A percentile compares a stretch with the other conserved stretches of the same genome.
Conservation (phyloP, 305 asterid species). For the Plantago lanceolata region DNA sequence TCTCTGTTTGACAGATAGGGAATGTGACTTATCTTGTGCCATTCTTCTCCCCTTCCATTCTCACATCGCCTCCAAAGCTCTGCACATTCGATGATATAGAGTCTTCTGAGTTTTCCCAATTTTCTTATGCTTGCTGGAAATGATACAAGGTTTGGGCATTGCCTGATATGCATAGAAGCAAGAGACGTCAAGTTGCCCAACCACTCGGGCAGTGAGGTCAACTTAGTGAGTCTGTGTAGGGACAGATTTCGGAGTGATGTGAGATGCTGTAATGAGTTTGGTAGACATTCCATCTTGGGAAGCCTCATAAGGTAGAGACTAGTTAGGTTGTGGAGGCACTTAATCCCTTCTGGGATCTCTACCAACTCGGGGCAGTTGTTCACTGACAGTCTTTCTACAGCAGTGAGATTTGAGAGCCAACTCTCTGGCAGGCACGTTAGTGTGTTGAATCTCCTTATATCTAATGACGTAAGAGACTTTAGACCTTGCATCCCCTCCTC, state of each 20-base stretch:
- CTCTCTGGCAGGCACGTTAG: background rate
- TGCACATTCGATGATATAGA: background rate
- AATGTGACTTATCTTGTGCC: constrained; percentile 4
- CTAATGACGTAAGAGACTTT: background rate
- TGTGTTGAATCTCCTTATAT: background rate
- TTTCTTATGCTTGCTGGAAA: background rate
- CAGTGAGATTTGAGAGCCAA: constrained; percentile 11
- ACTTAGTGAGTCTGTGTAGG: background rate
- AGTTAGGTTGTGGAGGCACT: background rate
- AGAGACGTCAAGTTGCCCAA: constrained; percentile 3
- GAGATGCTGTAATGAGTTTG: background rate
- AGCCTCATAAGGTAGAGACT: background rate
- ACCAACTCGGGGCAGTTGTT: background rate
- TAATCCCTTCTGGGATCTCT: constrained; percentile 8
- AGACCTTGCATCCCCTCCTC: background rate
- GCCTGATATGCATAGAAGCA: background rate
- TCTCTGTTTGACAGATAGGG: background rate
- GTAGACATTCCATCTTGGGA: constrained; percentile 5
- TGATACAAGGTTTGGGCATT: constrained; percentile 7
- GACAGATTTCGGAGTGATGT: background rate
- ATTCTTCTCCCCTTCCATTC: background rate
- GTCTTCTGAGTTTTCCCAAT: background rate
- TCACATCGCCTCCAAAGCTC: constrained; percentile 1
- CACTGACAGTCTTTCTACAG: background rate
- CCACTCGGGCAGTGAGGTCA: constrained; percentile 11